These are phyloP conservation scores for Heliosperma pusillum DNA, from an alignment of 148 eudicot genomes.

Conservation along the genomic window DNA sequence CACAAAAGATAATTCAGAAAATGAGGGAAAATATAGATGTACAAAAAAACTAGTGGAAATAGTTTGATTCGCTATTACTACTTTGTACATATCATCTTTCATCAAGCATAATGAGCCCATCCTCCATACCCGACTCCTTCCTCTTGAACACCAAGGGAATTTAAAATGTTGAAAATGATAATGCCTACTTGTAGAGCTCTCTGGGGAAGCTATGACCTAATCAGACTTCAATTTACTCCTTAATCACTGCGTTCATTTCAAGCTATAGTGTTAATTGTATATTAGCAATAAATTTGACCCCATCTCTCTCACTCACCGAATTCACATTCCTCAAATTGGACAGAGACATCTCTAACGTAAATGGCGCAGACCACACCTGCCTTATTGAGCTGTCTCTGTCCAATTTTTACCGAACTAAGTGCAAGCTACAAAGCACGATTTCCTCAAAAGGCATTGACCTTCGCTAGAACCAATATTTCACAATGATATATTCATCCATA, in stretches of 20 bases:
- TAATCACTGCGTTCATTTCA: neutral
- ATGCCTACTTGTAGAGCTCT: neutral
- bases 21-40: neutral
- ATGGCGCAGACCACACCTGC: neutral
- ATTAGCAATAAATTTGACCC: neutral
- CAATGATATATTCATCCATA: too few relatives aligned
- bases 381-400: too few relatives aligned
- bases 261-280: neutral
- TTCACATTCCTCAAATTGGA: neutral
- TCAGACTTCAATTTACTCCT: neutral
- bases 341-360: neutral
- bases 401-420: too few relatives aligned
- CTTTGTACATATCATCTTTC: too few relatives aligned
- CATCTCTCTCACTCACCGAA: neutral
- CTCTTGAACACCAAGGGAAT: too few relatives aligned
- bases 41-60: neutral
- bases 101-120: too few relatives aligned
- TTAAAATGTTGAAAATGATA: neutral
- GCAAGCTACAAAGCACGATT: too few relatives aligned
- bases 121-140: too few relatives aligned
- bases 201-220: neutral
- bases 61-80: neutral
- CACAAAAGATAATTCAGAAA: neutral
- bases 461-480: too few relatives aligned
- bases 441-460: too few relatives aligned